Evolutionary conservation across 2,329 filamentous ascomycete species (phyloP), one percentile per base, ranked within the genome.

Genomic region (Cladorrhinum sp.): DNA sequence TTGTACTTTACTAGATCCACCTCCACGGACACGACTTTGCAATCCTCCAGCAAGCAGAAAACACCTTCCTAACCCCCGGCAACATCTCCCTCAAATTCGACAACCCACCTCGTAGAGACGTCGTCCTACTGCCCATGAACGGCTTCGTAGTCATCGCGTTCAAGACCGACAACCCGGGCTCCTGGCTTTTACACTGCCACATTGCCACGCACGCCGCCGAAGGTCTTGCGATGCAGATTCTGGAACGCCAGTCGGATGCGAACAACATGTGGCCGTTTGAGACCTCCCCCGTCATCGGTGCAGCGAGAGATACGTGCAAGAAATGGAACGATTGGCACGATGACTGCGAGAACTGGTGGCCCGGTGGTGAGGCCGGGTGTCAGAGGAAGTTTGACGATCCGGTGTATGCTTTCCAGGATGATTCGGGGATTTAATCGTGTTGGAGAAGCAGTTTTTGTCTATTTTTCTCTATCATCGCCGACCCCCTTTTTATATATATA

Each of bases 1-100:
- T n/a, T 20, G 13, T 50, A 2, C 13, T 23, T 54, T 16, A 80
- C 63, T 77, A 78, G 0, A 79, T 81, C 67, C 80, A 83, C 68
- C 71, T 83, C 13, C 80, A 83, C 69, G 80, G 80, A 7, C 80
- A 82, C 65, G 76, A 81, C 59, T 82, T 82, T 69, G 78, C 75
- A 64, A 68, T 82, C 16, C 65, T 82, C 10, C 68, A 55, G 18
- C 59, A 60, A 32, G 68, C 66, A 32, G 54, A 60, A 32, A 62
- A 68, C 16, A 6, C 56, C 10, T 69, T 9, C 2, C 32, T 62
- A 55, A 24, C 23, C 12, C 59, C 60, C 60, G 53, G 62, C 36
- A 50, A 32, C n/a, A 13, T 60, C 16, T 12, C 38, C 16, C 51
- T 59, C 23, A 56, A 57, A 4, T 41, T 45, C 16, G 25, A 52